Evolutionary conservation across 2,329 filamentous ascomycete species (phyloP), one percentile per base, ranked within the genome.

Genomic region (Sphaerulina vaccinii): DNA sequence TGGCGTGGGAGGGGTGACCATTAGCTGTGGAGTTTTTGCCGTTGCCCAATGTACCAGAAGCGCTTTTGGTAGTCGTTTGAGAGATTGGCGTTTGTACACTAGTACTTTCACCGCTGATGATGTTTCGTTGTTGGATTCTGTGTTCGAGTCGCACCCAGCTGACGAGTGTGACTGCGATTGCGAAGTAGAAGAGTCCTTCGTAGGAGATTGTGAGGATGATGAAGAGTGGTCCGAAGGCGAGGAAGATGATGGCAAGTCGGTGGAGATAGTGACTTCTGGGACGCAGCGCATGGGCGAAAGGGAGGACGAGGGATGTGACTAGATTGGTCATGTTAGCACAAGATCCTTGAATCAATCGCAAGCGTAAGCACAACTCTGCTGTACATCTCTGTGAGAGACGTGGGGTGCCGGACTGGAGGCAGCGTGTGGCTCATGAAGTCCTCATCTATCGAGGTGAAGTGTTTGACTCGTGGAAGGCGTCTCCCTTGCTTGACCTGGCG

Each of bases 191-290:
- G 2, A 99, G 79, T 0, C 92, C 92, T 71, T 99, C 93, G 73
- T 95, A 99, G 0, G 92, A 96, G 62, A 97, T 96, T 6, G 91
- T 95, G 44, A 99, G 82, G 64, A 99, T 92, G 66, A 99, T 87
- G 71, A 97, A 99, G 1, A 87, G 87, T 0, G 93, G 93, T 0
- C 92, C 87, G 68, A 95, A 97, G 4, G 91, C 88, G 42, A 99
- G 78, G 74, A 97, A 99, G 48, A 96, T 84, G 62, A 95, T 82
- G 60, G 91, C 80, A 3, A 99, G 77, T 19, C 91, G 85, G 69
- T 97, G 91, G 60, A 97, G 81, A 70, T 97, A 96, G 72, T 96
- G 85, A 60, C 79, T 86, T 68, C 89, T 93, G 1, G 90, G 86
- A 58, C 88, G 84, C 1, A 95, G 65, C 18, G 85, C 82, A 69